phyloP scores from a whole-genome alignment of 2,329 filamentous ascomycete species.

The Aspergillus tanneri region DNA sequence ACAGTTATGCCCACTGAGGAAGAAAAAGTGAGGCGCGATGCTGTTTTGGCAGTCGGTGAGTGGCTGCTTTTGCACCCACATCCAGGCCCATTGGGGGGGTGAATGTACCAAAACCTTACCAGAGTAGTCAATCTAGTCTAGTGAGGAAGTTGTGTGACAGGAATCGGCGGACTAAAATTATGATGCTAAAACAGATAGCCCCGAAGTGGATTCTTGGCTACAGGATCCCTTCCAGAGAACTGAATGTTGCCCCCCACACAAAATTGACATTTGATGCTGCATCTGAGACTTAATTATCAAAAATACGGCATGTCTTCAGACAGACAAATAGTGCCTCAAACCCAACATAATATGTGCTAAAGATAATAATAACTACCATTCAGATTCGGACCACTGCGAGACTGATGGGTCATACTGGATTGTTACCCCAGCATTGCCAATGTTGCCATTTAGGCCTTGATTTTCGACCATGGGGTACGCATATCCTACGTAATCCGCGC shows the following conservation, averaged over 20 bases:
- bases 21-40: constrained; percentile 20
- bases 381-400: constrained; percentile 3
- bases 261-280: neutral
- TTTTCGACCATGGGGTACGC: neutral
- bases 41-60: constrained; percentile 20
- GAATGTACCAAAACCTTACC: neutral
- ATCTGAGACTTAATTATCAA: neutral
- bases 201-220: constrained; percentile 6
- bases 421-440: neutral
- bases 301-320: neutral
- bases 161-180: too few relatives aligned
- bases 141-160: neutral
- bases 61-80: constrained; percentile 11
- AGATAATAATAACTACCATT: constrained; percentile 3
- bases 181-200: neutral
- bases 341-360: too few relatives aligned
- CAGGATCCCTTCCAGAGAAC: neutral
- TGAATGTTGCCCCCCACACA: neutral
- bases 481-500: neutral
- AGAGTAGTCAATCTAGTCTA: neutral
- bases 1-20: constrained; percentile 9
- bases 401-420: too few relatives aligned
- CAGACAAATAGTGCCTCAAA: too few relatives aligned
- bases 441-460: neutral
- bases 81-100: neutral